These are phyloP conservation scores for Globisporangium okanoganense DNA, from an alignment of 352 stramenopile genomes.

Conservation along the genomic window DNA sequence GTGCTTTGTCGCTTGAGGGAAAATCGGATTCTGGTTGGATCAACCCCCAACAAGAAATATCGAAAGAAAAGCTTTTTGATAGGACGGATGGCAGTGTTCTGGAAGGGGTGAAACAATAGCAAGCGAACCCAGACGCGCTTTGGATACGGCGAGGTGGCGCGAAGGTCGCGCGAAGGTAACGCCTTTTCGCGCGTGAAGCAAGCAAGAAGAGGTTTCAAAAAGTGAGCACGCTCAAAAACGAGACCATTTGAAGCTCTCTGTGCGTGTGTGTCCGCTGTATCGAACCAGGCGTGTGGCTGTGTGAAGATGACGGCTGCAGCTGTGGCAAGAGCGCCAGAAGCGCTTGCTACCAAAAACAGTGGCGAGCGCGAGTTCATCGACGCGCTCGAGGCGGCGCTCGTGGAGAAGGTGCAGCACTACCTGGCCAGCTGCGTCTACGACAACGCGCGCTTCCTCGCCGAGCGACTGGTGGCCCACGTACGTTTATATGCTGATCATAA, in stretches of 20 bases:
- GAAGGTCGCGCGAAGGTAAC: conserved; percentile 25
- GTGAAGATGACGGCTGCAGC: neutral
- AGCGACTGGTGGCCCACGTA: conserved; percentile 80
- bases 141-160: conserved; percentile 9
- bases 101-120: neutral
- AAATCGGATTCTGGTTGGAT: neutral
- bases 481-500: neutral
- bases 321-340: conserved; percentile 10
- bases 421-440: conserved; percentile 52
- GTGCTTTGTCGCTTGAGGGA: conserved; percentile 4
- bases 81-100: neutral
- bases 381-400: conserved; percentile 46
- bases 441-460: conserved; percentile 77
- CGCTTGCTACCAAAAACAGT: neutral
- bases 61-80: neutral
- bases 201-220: neutral
- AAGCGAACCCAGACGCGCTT: neutral
- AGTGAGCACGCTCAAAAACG: neutral
- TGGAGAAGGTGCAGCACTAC: conserved; percentile 44
- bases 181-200: neutral
- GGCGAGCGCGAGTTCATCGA: conserved; percentile 8
- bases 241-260: neutral
- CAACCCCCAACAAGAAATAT: neutral
- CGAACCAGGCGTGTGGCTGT: neutral
- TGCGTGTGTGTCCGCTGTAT: neutral